These are phyloP conservation scores for Eruca vesicaria DNA, from an alignment of 441 rosid species.

Conservation along the genomic window DNA sequence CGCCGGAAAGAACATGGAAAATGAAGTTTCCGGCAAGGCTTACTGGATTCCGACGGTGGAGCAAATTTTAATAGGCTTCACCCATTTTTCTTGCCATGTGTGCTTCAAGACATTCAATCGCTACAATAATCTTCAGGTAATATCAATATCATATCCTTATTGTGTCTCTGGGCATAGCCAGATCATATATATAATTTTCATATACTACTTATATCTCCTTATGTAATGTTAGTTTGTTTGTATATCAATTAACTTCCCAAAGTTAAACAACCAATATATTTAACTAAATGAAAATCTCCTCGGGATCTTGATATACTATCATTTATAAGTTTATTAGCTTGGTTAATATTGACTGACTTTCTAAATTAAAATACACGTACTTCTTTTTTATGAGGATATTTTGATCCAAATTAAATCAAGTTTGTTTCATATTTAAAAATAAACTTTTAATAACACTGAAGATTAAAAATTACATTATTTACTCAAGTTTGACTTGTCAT, in stretches of 20 bases:
- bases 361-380: not conserved
- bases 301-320: not conserved
- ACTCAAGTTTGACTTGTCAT: not conserved
- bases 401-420: not conserved
- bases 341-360: not conserved
- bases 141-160: not conserved
- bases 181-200: not conserved
- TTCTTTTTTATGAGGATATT: not conserved
- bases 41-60: conserved; percentile 84
- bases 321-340: not conserved
- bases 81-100: conserved; percentile 74
- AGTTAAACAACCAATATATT: not conserved
- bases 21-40: conserved; percentile 35
- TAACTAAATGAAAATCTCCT: not conserved
- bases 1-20: conserved; percentile 11
- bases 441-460: not conserved
- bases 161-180: conserved; percentile 6
- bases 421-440: not conserved
- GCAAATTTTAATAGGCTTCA: conserved; percentile 70
- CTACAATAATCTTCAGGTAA: conserved; percentile 90
- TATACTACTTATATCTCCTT: not conserved
- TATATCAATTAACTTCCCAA: not conserved
- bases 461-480: not conserved
- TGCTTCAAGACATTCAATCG: conserved; percentile 90
- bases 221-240: not conserved